These are phyloP conservation scores for Haplosporangium sp. DNA, from an alignment of 371 early-diverging fungal genomes.

Conservation along the genomic window DNA sequence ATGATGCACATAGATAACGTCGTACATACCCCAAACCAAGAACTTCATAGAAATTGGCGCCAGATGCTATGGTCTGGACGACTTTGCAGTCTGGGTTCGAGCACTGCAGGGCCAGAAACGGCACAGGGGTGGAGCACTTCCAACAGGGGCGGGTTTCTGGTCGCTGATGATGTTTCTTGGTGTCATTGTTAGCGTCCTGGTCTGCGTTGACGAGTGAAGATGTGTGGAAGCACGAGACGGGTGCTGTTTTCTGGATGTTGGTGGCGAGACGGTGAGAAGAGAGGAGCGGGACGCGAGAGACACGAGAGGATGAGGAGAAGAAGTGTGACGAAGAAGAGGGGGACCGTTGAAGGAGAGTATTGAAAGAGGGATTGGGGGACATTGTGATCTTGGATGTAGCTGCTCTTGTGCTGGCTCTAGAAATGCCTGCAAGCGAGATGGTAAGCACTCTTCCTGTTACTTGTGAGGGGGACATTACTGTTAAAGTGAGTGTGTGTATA, in stretches of 20 bases:
- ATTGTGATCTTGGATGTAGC: background rate
- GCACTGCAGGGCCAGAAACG: constrained; percentile 60
- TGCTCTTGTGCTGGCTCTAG: background rate
- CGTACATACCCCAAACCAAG: constrained; percentile 58
- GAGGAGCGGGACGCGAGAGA: background rate
- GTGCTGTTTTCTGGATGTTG: background rate
- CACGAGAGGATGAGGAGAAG: background rate
- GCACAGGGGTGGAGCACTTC: constrained; percentile 62
- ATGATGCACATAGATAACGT: background rate
- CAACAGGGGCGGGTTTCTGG: constrained; percentile 58
- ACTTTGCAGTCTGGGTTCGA: constrained; percentile 70
- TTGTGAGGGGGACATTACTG: background rate
- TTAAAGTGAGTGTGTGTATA: background rate
- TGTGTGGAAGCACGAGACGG: constrained; percentile 17
- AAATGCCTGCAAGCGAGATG: background rate
- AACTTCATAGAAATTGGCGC: constrained; percentile 75
- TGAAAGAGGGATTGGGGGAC: background rate
- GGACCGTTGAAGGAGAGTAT: too few relatives aligned
- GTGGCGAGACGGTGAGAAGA: background rate
- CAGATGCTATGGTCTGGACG: constrained; percentile 74
- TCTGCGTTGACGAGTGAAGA: background rate
- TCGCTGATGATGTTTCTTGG: constrained; percentile 5
- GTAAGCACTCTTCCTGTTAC: background rate
- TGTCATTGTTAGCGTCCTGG: background rate
- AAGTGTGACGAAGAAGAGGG: background rate